Conservation (phyloP, 768 basidiomycete genomes). For the Agaricus subrufescens region DNA sequence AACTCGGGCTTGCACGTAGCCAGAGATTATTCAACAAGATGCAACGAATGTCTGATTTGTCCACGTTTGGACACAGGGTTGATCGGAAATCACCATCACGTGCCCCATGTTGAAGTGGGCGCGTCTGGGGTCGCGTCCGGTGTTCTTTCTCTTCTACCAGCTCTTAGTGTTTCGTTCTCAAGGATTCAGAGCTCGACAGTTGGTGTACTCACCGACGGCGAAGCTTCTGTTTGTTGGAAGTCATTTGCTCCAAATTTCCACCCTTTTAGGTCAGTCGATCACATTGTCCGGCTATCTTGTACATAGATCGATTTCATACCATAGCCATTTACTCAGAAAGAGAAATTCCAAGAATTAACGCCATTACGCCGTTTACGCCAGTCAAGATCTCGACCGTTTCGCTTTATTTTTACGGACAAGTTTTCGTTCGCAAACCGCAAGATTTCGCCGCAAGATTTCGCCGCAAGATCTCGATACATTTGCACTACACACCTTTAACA, state of each 20-base stretch:
- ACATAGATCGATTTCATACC: background rate
- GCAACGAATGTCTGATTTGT: too few relatives aligned
- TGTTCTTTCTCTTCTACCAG: slow-evolving; percentile 6
- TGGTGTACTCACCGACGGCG: slow-evolving; percentile 2
- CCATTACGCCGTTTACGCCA: slow-evolving; percentile 5
- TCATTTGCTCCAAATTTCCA: background rate
- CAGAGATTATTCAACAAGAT: too few relatives aligned
- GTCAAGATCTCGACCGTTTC: background rate
- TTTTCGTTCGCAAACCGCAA: slow-evolving; percentile 6
- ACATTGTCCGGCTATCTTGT: background rate
- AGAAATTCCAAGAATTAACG: slow-evolving; percentile 3
- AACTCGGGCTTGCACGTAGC: too few relatives aligned
- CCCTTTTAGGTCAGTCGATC: background rate
- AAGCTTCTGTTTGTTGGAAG: slow-evolving; percentile 4
- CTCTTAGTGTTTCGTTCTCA: background rate
- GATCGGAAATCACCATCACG: slow-evolving; percentile 1
- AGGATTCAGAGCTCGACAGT: background rate
- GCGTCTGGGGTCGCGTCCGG: background rate
- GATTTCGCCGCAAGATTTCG: slow-evolving; percentile 7
- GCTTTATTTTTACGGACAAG: background rate
- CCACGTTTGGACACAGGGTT: background rate
- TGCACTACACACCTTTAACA: too few relatives aligned
- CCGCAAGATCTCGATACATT: too few relatives aligned
- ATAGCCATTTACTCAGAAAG: background rate
- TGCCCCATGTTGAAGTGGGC: slow-evolving; percentile 6